These are phyloP conservation scores for Porcisia deanei DNA, from an alignment of 208 protist genomes.

Conservation along the genomic window DNA sequence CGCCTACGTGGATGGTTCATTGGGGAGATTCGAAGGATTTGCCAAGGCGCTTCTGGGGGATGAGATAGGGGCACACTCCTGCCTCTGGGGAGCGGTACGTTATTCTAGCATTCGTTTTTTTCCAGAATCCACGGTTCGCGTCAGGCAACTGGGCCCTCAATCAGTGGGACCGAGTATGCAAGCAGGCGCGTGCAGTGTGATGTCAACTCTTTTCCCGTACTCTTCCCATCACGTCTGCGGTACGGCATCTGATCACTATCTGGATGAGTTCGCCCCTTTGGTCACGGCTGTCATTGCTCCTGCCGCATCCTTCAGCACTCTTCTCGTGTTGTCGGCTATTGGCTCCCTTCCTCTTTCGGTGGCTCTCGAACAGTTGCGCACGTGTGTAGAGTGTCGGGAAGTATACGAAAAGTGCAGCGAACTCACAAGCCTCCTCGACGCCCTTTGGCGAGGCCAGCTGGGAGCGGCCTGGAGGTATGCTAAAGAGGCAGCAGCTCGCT, in stretches of 20 bases:
- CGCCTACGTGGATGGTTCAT: slow-evolving; percentile 21
- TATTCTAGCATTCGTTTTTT: slow-evolving; percentile 37
- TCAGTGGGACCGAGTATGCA: not conserved
- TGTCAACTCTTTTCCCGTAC: slow-evolving; percentile 20
- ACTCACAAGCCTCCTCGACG: slow-evolving; percentile 25
- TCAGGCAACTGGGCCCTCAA: not conserved
- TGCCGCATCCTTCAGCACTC: slow-evolving; percentile 25
- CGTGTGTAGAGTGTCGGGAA: slow-evolving; percentile 30
- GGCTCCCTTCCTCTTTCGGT: slow-evolving; percentile 37
- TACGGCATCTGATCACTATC: slow-evolving; percentile 16
- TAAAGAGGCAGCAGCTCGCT: slow-evolving; percentile 22
- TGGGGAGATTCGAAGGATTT: slow-evolving; percentile 18
- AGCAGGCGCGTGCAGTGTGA: slow-evolving; percentile 11
- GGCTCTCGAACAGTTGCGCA: slow-evolving; percentile 33
- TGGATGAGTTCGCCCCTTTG: slow-evolving; percentile 23
- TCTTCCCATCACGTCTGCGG: slow-evolving; percentile 12
- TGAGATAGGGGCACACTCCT: not conserved
- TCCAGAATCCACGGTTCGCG: slow-evolving; percentile 11
- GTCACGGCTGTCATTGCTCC: slow-evolving; percentile 29
- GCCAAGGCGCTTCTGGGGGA: slow-evolving; percentile 29
- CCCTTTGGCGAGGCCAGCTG: slow-evolving; percentile 32
- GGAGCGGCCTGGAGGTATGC: slow-evolving; percentile 30
- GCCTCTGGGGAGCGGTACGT: slow-evolving; percentile 31
- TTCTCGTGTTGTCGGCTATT: slow-evolving; percentile 48
- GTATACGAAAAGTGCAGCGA: slow-evolving; percentile 36